Percentiles rank a stretch among this genome's conserved stretches.
phyloP scores from a whole-genome alignment of 345 rosid species.

The Corchorus olitorius region DNA sequence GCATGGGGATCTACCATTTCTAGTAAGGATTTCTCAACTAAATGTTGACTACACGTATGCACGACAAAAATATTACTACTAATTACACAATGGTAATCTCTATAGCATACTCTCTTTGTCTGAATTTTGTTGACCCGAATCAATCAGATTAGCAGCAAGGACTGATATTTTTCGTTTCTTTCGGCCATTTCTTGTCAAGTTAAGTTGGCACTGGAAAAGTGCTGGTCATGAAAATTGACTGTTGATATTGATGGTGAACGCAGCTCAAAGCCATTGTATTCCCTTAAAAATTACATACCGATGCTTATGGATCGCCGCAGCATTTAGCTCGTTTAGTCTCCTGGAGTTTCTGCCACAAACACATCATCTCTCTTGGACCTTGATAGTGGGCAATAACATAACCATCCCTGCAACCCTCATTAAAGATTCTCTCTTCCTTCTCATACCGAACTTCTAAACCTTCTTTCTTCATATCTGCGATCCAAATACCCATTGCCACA shows the following conservation, averaged over 20 bases:
- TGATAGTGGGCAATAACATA: conserved; percentile 95
- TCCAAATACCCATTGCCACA: conserved; percentile 99
- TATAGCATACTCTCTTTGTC: not conserved
- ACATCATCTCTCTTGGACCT: conserved; percentile 85
- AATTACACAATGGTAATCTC: conserved; percentile 5
- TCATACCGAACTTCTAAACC: conserved; percentile 69
- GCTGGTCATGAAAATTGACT: not conserved
- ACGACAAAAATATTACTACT: conserved; percentile 13
- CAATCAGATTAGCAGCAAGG: not conserved
- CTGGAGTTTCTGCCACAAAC: conserved; percentile 91
- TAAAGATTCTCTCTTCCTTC: conserved; percentile 68
- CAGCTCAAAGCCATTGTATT: not conserved
- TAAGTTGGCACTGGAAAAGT: not conserved
- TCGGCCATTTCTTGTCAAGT: not conserved
- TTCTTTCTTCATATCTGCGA: conserved; percentile 60
- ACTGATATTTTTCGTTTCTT: not conserved
- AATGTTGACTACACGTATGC: not conserved
- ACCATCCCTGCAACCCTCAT: conserved; percentile 83
- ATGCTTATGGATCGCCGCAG: conserved; percentile 56
- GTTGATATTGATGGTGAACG: not conserved
- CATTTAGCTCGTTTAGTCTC: conserved; percentile 71
- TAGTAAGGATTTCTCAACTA: not conserved
- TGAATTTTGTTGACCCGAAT: not conserved
- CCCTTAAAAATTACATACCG: too few relatives aligned
- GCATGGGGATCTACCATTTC: not conserved